phyloP scores from a whole-genome alignment of 345 rosid species.

The Carallia pectinifolia region DNA sequence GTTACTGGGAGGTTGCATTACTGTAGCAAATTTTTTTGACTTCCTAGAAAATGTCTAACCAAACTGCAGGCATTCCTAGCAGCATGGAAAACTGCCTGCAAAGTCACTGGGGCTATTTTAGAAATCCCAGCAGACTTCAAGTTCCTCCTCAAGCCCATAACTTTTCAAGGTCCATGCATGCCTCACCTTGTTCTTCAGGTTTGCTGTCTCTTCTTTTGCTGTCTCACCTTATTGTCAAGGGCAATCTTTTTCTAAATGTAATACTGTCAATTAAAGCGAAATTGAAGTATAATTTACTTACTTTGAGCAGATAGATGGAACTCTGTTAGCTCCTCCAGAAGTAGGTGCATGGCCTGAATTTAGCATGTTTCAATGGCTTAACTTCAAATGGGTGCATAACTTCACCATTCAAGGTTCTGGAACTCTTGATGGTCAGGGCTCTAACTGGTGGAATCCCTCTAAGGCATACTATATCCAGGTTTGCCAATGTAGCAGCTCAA shows the following conservation, averaged over 20 bases:
- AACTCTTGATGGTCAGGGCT: constrained; percentile 74
- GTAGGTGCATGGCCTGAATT: constrained; percentile 68
- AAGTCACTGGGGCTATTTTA: constrained; percentile 39
- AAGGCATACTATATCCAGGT: constrained; percentile 46
- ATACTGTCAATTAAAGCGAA: constrained; percentile 1
- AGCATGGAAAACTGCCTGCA: constrained; percentile 70
- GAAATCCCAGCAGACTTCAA: constrained; percentile 46
- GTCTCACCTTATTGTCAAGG: background rate
- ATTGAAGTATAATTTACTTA: constrained; percentile 17
- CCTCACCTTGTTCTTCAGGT: constrained; percentile 61
- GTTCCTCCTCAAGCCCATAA: constrained; percentile 49
- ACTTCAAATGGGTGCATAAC: constrained; percentile 74
- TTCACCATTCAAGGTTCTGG: constrained; percentile 77
- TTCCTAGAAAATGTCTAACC: background rate
- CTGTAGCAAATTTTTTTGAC: background rate
- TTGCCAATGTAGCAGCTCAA: background rate
- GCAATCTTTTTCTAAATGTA: background rate
- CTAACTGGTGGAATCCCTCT: constrained; percentile 64
- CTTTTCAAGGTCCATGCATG: constrained; percentile 68
- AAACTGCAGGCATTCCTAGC: constrained; percentile 41
- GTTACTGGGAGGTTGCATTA: background rate
- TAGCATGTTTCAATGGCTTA: constrained; percentile 75
- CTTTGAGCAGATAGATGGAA: constrained; percentile 68
- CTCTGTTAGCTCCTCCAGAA: constrained; percentile 56
- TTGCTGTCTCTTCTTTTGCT: constrained; percentile 19